Percentiles rank a stretch among this genome's conserved stretches.
These are phyloP conservation scores for Phlebiopsis gigantea DNA, from an alignment of 768 basidiomycete species.

Conservation along the genomic window DNA sequence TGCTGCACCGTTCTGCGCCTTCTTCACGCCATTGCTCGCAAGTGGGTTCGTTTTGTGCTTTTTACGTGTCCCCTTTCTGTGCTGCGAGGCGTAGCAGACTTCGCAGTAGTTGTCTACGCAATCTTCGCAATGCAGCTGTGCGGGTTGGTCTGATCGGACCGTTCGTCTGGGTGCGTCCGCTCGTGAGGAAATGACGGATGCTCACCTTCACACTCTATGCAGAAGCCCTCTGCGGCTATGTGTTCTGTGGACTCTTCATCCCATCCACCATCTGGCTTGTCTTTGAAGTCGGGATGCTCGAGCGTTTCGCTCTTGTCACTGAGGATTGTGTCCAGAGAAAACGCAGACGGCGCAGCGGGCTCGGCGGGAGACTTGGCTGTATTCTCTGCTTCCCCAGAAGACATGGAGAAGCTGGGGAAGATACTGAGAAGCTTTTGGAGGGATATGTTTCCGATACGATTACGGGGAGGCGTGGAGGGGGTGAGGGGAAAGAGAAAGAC, in stretches of 20 bases:
- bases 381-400: slow-evolving; percentile 2
- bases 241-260: slow-evolving; percentile 54
- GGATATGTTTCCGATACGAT: slow-evolving; percentile 6
- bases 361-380: background rate
- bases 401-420: slow-evolving; percentile 6
- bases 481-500: slow-evolving; percentile 3
- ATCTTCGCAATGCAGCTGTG: slow-evolving; percentile 64
- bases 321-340: slow-evolving; percentile 71
- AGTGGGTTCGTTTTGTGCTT: slow-evolving; percentile 52
- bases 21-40: slow-evolving; percentile 13
- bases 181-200: slow-evolving; percentile 1
- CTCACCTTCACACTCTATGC: slow-evolving; percentile 84
- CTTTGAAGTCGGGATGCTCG: slow-evolving; percentile 46
- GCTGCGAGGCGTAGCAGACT: slow-evolving; percentile 82
- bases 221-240: slow-evolving; percentile 57
- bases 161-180: background rate
- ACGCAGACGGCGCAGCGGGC: background rate
- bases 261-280: slow-evolving; percentile 47
- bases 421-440: slow-evolving; percentile 5
- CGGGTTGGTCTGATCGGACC: slow-evolving; percentile 65
- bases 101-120: slow-evolving; percentile 76
- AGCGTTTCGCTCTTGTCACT: slow-evolving; percentile 55
- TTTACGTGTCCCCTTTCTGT: slow-evolving; percentile 77
- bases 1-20: slow-evolving; percentile 20
- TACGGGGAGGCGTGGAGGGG: background rate